phyloP scores from a whole-genome alignment of 225 moss, liverwort and hornwort species.

The Physcomitrellopsis africana region DNA sequence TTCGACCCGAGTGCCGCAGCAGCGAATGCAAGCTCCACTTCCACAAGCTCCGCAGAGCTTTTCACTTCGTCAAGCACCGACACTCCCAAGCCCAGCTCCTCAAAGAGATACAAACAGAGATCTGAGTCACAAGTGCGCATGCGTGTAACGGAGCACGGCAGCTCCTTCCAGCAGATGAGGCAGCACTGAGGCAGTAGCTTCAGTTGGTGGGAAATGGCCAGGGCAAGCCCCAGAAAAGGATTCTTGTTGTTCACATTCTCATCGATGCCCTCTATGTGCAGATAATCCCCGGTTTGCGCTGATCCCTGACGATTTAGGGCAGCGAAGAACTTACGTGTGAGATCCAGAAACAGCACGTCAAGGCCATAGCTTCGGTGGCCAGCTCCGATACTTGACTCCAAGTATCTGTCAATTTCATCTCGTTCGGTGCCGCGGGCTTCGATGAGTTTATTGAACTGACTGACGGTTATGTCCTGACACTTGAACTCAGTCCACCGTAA shows the following conservation, averaged over 20 bases:
- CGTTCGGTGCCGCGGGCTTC: background rate
- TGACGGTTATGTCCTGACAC: conserved; percentile 35
- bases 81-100: conserved; percentile 74
- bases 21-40: conserved; percentile 68
- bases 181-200: conserved; percentile 67
- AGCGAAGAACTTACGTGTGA: conserved; percentile 50
- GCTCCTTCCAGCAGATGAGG: conserved; percentile 60
- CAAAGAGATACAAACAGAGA: conserved; percentile 71
- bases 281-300: background rate
- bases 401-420: conserved; percentile 39
- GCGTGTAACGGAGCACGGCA: conserved; percentile 59
- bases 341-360: conserved; percentile 58
- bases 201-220: conserved; percentile 53
- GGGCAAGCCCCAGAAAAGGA: conserved; percentile 61
- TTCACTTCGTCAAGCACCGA: conserved; percentile 67
- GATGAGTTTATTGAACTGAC: conserved; percentile 8
- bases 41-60: conserved; percentile 59
- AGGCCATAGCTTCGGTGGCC: conserved; percentile 49
- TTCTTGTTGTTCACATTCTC: conserved; percentile 37
- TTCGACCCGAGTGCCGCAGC: conserved; percentile 37
- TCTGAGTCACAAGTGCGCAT: conserved; percentile 70
- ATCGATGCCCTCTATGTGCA: conserved; percentile 29
- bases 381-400: conserved; percentile 29
- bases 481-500: conserved; percentile 23
- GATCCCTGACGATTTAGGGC: conserved; percentile 22